Evolutionary conservation across 2,329 filamentous ascomycete species (phyloP).

Genomic region (Curvularia sp.): DNA sequence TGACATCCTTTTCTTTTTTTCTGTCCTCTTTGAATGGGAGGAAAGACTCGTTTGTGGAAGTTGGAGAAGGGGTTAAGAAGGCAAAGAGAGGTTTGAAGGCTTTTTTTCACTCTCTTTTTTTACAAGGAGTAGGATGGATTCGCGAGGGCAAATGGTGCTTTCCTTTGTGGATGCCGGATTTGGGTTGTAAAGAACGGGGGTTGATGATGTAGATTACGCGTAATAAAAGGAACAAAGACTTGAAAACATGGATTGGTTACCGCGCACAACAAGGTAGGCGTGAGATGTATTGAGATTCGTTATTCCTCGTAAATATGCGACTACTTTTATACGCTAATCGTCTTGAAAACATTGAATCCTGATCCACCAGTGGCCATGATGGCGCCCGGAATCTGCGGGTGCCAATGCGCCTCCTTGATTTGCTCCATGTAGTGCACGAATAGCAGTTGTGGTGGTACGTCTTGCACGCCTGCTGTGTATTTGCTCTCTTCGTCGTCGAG

Average conservation of each 20-base stretch:
- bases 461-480: conserved; percentile 83
- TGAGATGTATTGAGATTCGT: conserved; percentile 1
- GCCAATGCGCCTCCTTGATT: conserved; percentile 97
- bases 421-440: conserved; percentile 97
- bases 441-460: conserved; percentile 90
- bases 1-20: no score
- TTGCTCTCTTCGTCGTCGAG: conserved; percentile 95
- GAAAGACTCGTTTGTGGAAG: not conserved
- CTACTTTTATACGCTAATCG: conserved; percentile 48
- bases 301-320: not conserved
- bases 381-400: conserved; percentile 90
- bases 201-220: not conserved
- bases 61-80: not conserved
- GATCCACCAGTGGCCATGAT: conserved; percentile 89
- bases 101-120: not conserved
- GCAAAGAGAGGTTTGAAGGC: not conserved
- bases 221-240: not conserved
- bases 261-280: not conserved
- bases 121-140: not conserved
- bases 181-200: not conserved
- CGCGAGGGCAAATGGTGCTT: not conserved
- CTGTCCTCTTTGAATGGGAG: not conserved
- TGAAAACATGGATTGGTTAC: not conserved
- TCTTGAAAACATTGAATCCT: conserved; percentile 68
- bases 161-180: not conserved